phyloP scores from a whole-genome alignment of 805 yeast species.

The Helenozyma rhizophorensis region DNA sequence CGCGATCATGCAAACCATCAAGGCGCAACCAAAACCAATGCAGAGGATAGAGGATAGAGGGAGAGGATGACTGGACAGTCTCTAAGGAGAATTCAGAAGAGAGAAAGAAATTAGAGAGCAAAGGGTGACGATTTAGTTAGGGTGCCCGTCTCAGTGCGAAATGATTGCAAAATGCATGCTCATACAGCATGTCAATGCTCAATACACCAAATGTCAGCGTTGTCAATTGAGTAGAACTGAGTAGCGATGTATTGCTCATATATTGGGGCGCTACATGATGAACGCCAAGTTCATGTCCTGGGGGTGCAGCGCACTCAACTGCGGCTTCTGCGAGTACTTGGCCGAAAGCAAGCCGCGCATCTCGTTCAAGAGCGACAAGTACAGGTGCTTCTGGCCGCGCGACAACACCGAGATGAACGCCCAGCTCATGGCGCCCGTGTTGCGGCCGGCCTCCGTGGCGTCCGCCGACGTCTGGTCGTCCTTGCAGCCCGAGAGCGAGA shows the following conservation, averaged over 20 bases:
- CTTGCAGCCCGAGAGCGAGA: conserved; percentile 75
- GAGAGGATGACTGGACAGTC: no score
- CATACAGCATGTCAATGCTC: background rate
- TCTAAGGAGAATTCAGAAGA: no score
- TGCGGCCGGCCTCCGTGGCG: conserved; percentile 63
- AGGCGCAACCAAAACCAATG: no score
- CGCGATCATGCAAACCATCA: no score
- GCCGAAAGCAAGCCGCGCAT: conserved; percentile 59
- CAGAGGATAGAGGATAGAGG: no score
- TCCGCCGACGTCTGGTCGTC: conserved; percentile 81
- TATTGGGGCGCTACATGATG: conserved; percentile 16
- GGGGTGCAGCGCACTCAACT: conserved; percentile 77
- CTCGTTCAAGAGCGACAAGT: conserved; percentile 62
- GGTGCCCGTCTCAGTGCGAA: no score
- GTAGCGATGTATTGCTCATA: no score
- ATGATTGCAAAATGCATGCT: background rate
- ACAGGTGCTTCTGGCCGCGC: conserved; percentile 61
- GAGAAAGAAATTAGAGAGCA: no score
- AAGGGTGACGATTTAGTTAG: no score
- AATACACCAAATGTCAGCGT: no score
- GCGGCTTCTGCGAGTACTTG: conserved; percentile 80
- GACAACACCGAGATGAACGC: conserved; percentile 65
- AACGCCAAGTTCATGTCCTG: conserved; percentile 51
- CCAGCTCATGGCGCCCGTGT: conserved; percentile 84
- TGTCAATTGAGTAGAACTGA: no score